Conservation (phyloP, 2,329 filamentous ascomycete species). For the Neonectria sp. region DNA sequence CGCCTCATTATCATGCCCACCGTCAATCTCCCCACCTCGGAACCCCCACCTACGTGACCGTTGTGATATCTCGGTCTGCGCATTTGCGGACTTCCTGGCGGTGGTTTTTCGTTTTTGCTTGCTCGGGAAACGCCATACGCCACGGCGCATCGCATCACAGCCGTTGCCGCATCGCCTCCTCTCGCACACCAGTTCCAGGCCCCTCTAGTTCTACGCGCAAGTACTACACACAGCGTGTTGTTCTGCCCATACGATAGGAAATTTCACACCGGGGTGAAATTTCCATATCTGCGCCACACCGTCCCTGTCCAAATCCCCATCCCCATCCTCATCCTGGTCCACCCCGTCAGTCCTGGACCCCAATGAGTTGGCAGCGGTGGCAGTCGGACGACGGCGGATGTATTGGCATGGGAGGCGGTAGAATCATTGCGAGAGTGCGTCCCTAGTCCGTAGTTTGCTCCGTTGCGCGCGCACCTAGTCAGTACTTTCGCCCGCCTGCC, state of each 20-base stretch:
- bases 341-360: slow-evolving; percentile 1
- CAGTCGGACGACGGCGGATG: slow-evolving; percentile 3
- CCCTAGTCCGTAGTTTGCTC: background rate
- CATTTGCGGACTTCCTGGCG: background rate
- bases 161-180: background rate
- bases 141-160: background rate
- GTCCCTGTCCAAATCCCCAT: background rate
- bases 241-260: background rate
- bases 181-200: background rate
- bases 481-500: background rate
- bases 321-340: background rate
- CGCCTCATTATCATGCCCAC: background rate
- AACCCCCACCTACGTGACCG: background rate
- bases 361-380: slow-evolving; percentile 2
- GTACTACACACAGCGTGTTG: background rate
- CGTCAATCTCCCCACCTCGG: background rate
- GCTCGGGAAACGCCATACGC: background rate
- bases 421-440: background rate
- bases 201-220: background rate
- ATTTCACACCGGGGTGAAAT: background rate
- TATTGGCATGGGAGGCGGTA: background rate
- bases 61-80: background rate
- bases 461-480: background rate
- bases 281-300: slow-evolving; percentile 2
- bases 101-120: slow-evolving; percentile 2